Percentiles rank a stretch among this genome's conserved stretches.
These are phyloP conservation scores for Rhizopogon rudus DNA, from an alignment of 768 basidiomycete species.

Conservation along the genomic window DNA sequence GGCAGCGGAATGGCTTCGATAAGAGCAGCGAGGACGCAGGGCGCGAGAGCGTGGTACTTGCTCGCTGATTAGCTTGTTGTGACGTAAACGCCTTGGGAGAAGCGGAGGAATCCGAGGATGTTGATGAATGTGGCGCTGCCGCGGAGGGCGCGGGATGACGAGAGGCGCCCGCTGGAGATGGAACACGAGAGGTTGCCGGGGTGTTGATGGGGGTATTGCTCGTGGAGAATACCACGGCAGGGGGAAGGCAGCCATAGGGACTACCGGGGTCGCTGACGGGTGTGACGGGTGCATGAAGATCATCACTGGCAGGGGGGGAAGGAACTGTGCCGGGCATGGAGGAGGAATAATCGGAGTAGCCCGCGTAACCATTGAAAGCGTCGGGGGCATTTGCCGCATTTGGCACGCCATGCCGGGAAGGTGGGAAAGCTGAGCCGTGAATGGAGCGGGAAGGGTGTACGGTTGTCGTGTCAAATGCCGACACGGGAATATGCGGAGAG, in stretches of 20 bases:
- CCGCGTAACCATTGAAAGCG: constrained; percentile 66
- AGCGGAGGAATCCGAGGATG: constrained; percentile 20
- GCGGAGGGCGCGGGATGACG: constrained; percentile 14
- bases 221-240: constrained; percentile 56
- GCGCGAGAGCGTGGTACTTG: constrained; percentile 43
- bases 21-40: constrained; percentile 58
- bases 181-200: constrained; percentile 43
- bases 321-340: constrained; percentile 54
- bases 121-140: constrained; percentile 13
- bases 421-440: constrained; percentile 29
- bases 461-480: constrained; percentile 48
- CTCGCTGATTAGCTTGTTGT: constrained; percentile 24
- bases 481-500: constrained; percentile 32
- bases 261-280: constrained; percentile 28
- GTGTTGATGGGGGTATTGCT: constrained; percentile 43
- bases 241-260: constrained; percentile 53
- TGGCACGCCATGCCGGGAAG: constrained; percentile 22
- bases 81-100: constrained; percentile 24
- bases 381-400: constrained; percentile 35
- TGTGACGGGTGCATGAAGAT: constrained; percentile 19
- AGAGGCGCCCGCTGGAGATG: constrained; percentile 19
- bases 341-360: constrained; percentile 60
- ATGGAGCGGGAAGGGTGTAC: constrained; percentile 45
- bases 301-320: constrained; percentile 26
- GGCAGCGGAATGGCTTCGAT: constrained; percentile 88